phyloP scores from a whole-genome alignment of 2,329 filamentous ascomycete species.

The Colletotrichum sp. region DNA sequence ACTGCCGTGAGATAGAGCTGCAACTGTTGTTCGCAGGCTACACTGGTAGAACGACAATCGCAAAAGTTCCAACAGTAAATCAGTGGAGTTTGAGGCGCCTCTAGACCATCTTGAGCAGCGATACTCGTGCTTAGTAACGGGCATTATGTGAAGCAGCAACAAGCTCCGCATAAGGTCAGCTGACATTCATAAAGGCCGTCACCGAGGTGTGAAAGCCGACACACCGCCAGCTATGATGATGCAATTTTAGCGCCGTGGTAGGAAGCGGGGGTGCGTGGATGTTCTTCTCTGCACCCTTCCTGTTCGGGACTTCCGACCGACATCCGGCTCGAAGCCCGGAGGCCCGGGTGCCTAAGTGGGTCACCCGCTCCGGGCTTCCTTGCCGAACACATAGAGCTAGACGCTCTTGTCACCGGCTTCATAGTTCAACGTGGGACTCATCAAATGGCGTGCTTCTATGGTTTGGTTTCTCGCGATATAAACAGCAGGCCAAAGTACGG shows the following conservation, averaged over 20 bases:
- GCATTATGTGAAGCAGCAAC: not conserved
- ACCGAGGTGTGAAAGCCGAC: not conserved
- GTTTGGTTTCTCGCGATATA: not conserved
- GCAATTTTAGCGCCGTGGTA: not conserved
- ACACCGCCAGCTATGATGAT: not conserved
- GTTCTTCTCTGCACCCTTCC: not conserved
- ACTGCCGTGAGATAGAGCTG: not conserved
- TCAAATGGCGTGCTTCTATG: not conserved
- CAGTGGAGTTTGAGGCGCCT: not conserved
- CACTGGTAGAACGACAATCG: not conserved
- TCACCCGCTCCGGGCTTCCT: not conserved
- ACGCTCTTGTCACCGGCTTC: not conserved
- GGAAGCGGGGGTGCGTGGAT: constrained; percentile 6
- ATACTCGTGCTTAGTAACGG: not conserved
- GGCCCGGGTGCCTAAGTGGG: not conserved
- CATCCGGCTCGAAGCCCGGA: not conserved
- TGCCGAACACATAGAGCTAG: not conserved
- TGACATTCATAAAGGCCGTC: not conserved
- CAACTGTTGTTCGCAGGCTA: not conserved
- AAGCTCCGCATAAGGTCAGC: not conserved
- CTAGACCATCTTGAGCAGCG: not conserved
- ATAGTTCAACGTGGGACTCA: not conserved
- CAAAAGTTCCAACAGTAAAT: not conserved
- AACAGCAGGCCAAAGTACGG: not conserved
- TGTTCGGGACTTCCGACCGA: constrained; percentile 11